Base-by-base conservation (phyloP, 257 asterid genomes). In the Linaria vulgaris region DNA sequence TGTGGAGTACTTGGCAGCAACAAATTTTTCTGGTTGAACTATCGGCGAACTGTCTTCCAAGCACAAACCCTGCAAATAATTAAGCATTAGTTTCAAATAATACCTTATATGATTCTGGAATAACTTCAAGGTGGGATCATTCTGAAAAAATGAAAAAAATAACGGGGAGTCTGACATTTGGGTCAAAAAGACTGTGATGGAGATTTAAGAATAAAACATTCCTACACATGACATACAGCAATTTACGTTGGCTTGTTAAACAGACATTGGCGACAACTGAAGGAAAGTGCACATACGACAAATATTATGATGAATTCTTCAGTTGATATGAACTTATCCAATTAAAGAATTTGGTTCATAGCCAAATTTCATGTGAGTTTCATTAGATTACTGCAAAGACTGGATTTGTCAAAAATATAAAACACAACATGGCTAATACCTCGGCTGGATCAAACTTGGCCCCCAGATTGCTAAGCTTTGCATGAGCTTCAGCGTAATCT, bases 1-100 rank as follows among this genome's bases (percentile, higher is more conserved):
- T 0, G 95, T 48, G 6, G 99, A 90, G 79, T 87, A 90, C 67
- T 87, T 81, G 63, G 90, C 92, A 46, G 99, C 97, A 57, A 73
- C 95, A 57, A 57, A 57, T 19, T 57, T 57, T 19, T 57, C 63
- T 16, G 63, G 63, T 57, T 34, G 49, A 17, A 20, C 63, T 38
- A 34, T 4, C 20, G 63, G 63, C 39, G 30, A 11, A 34, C 27
- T 37, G 7, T 74, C 81, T 51, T 88, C 96, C 58, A 91, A 76
- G 16, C 94, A 78, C 74, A 85, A 85, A 14, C 97, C 97, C 97
- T 91, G 78, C 48, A 61, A 77, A 59, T 38, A 56, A 67, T 34
- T 75, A 43, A 34, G 41, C 1, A 34, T 34, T 34, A 34, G 41
- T 34, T 34, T 34, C 41, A 34, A 34, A 3, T 11, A 7, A 34